A percentile compares a stretch with the other conserved stretches of the same genome.
These are phyloP conservation scores for Fistulifera pelliculosa DNA, from an alignment of 108 stramenopile species.

Conservation along the genomic window DNA sequence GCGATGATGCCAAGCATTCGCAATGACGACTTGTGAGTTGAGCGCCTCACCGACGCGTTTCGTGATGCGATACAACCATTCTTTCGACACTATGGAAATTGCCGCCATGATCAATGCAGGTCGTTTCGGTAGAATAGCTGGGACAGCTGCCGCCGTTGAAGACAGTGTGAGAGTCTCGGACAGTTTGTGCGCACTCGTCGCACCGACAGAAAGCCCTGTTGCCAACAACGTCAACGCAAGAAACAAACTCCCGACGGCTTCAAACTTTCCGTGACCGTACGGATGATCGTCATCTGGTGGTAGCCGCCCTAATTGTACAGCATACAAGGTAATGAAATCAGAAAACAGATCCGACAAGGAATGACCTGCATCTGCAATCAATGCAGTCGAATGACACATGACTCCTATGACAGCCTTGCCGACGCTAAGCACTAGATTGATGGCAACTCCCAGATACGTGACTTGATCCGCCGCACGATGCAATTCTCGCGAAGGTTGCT, in stretches of 20 bases:
- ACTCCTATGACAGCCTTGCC: conserved; percentile 81
- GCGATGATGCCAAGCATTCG: conserved; percentile 98
- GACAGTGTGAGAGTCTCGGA: conserved; percentile 34
- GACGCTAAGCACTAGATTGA: conserved; percentile 65
- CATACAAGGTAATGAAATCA: conserved; percentile 93
- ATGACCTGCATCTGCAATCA: conserved; percentile 96
- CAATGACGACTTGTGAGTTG: conserved; percentile 88
- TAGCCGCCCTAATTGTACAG: conserved; percentile 73
- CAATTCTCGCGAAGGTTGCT: conserved; percentile 14
- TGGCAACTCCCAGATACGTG: conserved; percentile 73
- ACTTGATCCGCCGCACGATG: conserved; percentile 73
- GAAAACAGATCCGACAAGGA: conserved; percentile 81
- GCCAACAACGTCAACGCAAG: conserved; percentile 84
- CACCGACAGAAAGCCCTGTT: conserved; percentile 81
- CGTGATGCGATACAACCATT: conserved; percentile 88
- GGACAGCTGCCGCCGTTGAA: conserved; percentile 26
- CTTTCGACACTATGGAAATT: conserved; percentile 83
- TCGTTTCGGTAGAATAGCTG: conserved; percentile 38
- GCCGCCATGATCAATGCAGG: conserved; percentile 79
- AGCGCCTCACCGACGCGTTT: conserved; percentile 67
- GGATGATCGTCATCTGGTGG: conserved; percentile 91
- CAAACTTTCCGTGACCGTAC: conserved; percentile 96
- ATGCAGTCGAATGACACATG: conserved; percentile 70
- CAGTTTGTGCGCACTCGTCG: conserved; percentile 56
- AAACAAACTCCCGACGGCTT: conserved; percentile 86